Conservation (phyloP, 2,329 filamentous ascomycete genomes). For the Fusarium bulbicola region DNA sequence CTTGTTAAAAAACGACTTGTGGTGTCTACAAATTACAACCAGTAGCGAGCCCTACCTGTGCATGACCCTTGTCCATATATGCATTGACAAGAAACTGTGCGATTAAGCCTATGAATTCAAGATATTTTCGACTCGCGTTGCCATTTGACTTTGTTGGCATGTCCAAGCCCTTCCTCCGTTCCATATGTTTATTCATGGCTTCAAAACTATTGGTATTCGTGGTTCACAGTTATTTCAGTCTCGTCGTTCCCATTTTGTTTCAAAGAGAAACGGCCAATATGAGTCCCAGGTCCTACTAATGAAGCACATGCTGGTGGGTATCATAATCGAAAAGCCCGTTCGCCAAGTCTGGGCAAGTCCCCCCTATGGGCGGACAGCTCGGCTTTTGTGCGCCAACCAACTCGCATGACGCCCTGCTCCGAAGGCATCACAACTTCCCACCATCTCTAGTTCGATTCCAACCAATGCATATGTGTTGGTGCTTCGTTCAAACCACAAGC, state of each 20-base stretch:
- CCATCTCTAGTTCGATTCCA: conserved; percentile 13
- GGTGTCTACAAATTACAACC: background rate
- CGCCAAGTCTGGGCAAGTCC: conserved; percentile 27
- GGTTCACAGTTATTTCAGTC: background rate
- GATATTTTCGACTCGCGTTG: background rate
- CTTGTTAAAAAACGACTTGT: background rate
- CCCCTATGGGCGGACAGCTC: conserved; percentile 15
- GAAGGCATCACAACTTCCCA: conserved; percentile 19
- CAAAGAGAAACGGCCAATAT: conserved; percentile 11
- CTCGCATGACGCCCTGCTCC: conserved; percentile 14
- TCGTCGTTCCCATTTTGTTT: conserved; percentile 17
- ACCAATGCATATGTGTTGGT: background rate
- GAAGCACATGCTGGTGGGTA: conserved; percentile 30
- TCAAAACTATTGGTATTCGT: background rate
- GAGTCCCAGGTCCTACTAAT: background rate
- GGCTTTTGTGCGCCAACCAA: conserved; percentile 34
- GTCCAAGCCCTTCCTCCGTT: background rate
- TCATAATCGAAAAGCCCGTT: conserved; percentile 32
- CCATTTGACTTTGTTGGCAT: background rate
- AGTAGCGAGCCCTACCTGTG: conserved; percentile 1
- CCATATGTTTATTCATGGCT: background rate
- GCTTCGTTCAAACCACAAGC: background rate
- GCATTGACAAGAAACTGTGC: background rate
- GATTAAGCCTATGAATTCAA: background rate
- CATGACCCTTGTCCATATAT: conserved; percentile 5